Evolutionary conservation across 495 filamentous ascomycete species (phyloP).

Genomic region (Aspergillus incahuasiensis): DNA sequence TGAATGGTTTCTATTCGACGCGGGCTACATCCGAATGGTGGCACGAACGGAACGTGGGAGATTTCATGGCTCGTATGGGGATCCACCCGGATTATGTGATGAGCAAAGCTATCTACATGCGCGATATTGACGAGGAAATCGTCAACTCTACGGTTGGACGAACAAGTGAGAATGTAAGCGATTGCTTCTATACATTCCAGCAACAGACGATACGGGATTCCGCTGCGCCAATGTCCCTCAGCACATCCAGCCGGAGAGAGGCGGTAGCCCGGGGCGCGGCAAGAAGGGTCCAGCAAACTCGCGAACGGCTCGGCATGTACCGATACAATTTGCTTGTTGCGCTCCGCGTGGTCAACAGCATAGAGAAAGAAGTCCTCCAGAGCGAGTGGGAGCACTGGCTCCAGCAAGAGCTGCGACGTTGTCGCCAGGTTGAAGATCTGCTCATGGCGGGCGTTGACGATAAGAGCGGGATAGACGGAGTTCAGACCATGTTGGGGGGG

Average conservation of each 20-base stretch:
- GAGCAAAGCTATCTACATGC: constrained; percentile 78
- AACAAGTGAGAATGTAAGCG: constrained; percentile 31
- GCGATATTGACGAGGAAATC: constrained; percentile 70
- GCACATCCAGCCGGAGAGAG: constrained; percentile 33
- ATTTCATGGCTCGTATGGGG: constrained; percentile 75
- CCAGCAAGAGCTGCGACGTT: constrained; percentile 61
- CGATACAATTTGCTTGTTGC: constrained; percentile 91
- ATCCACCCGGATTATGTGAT: constrained; percentile 73
- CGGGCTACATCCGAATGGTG: constrained; percentile 71
- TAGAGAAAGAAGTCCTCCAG: constrained; percentile 78
- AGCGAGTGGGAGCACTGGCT: constrained; percentile 94
- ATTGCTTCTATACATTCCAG: constrained; percentile 44
- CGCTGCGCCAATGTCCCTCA: constrained; percentile 26
- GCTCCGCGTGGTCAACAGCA: constrained; percentile 80
- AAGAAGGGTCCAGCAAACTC: constrained; percentile 65
- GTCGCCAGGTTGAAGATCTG: constrained; percentile 56
- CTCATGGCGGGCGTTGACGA: constrained; percentile 32
- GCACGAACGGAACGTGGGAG: constrained; percentile 72
- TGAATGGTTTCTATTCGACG: constrained; percentile 68
- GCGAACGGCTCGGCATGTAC: constrained; percentile 76
- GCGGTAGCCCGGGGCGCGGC: constrained; percentile 54
- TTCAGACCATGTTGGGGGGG: constrained; percentile 28
- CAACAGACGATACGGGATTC: constrained; percentile 33
- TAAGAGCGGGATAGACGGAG: constrained; percentile 22
- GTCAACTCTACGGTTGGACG: constrained; percentile 38